Evolutionary conservation across 1,139 yeast genomes (phyloP).

Genomic region (Geotrichum reessii): DNA sequence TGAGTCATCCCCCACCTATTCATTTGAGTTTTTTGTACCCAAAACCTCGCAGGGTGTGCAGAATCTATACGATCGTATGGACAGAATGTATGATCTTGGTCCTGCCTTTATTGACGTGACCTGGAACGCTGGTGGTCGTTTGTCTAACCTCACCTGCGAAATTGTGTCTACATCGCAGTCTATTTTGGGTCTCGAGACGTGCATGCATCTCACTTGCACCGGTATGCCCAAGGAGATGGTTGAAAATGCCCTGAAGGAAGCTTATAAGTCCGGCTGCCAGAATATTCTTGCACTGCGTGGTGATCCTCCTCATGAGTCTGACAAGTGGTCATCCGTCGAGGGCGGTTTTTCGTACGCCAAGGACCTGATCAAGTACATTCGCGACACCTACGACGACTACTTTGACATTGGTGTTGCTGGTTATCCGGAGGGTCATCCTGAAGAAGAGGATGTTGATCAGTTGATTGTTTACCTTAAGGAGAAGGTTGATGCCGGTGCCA

Average conservation of each 20-base stretch:
- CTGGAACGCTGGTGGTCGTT: conserved; percentile 96
- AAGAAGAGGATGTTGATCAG: conserved; percentile 56
- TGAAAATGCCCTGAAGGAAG: conserved; percentile 79
- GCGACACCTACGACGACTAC: conserved; percentile 60
- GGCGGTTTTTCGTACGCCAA: conserved; percentile 75
- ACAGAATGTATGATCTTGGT: conserved; percentile 87
- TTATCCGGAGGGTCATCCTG: conserved; percentile 97
- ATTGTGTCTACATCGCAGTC: conserved; percentile 90
- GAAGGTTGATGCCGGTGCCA: conserved; percentile 91
- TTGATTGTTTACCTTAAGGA: conserved; percentile 68
- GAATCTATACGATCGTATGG: conserved; percentile 94
- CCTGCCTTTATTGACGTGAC: conserved; percentile 94
- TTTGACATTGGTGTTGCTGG: conserved; percentile 91
- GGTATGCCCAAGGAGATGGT: conserved; percentile 81
- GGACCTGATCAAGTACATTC: conserved; percentile 77
- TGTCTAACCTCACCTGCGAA: conserved; percentile 76
- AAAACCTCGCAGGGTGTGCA: conserved; percentile 96
- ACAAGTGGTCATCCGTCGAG: conserved; percentile 43
- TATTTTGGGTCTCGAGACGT: conserved; percentile 90
- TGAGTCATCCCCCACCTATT: conserved; percentile 50
- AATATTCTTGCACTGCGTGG: conserved; percentile 93
- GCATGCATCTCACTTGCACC: conserved; percentile 97
- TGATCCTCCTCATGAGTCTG: conserved; percentile 66
- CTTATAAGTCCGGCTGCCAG: conserved; percentile 89
- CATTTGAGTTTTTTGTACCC: conserved; percentile 97